A percentile compares a stretch with the other conserved stretches of the same genome.
phyloP scores from a whole-genome alignment of 495 filamentous ascomycete species.

The Cudoniella acicularis region DNA sequence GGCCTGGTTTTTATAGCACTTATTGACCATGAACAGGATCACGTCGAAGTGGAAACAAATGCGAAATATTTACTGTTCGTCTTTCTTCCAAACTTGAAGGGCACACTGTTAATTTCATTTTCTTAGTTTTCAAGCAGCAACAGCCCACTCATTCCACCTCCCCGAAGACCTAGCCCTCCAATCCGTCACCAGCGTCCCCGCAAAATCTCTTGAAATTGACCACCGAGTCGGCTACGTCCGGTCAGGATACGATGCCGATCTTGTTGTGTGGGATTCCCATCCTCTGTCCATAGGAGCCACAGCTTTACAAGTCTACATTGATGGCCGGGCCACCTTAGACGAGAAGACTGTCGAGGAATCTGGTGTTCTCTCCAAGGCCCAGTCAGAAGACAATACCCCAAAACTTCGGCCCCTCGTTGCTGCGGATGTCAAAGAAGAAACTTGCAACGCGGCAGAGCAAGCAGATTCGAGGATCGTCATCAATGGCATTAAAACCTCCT shows the following conservation, averaged over 20 bases:
- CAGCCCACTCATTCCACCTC: conserved; percentile 55
- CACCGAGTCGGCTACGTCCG: conserved; percentile 59
- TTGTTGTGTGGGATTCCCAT: conserved; percentile 65
- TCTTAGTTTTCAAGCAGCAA: conserved; percentile 57
- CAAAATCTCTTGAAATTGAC: conserved; percentile 54
- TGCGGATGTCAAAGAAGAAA: conserved; percentile 17
- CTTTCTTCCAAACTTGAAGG: conserved; percentile 4
- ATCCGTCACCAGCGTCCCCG: conserved; percentile 57
- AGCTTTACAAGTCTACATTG: conserved; percentile 62
- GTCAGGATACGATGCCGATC: conserved; percentile 60
- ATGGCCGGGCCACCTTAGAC: conserved; percentile 52
- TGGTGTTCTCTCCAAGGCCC: conserved; percentile 23
- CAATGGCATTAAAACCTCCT: conserved; percentile 41
- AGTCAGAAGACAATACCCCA: conserved; percentile 17
- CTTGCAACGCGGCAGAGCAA: conserved; percentile 11
- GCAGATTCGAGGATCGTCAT: conserved; percentile 39
- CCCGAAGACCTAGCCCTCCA: conserved; percentile 58
- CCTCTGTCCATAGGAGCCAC: conserved; percentile 58
- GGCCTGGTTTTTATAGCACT: not conserved
- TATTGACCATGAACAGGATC: conserved; percentile 28
- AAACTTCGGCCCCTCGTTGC: conserved; percentile 33
- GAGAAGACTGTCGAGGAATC: conserved; percentile 38
- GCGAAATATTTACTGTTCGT: conserved; percentile 41
- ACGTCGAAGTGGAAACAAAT: conserved; percentile 32
- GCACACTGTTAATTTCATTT: conserved; percentile 12